Base-by-base conservation (phyloP, 2,329 filamentous ascomycete genomes). In the Fusarium guadeloupense region DNA sequence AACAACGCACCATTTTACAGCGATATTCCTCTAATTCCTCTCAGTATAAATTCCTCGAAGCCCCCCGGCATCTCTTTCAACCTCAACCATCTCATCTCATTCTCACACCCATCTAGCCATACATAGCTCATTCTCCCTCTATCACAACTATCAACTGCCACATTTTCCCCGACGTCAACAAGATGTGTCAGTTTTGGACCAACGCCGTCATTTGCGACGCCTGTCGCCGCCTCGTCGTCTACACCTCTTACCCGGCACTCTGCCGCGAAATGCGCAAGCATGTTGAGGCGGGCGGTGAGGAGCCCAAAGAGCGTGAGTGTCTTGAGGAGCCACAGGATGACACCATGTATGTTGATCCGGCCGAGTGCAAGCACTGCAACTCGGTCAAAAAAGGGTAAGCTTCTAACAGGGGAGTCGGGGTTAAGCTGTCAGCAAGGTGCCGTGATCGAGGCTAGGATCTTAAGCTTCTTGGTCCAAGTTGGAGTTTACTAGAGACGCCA, bases 151-250 rank as follows among this genome's bases (percentile, higher is more conserved):
- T 17, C 17, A 25, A 30, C 16, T 33, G 2, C 5, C 13, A 5
- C 10, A 25, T 1, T 17, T 14, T 23, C n/a, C 8, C 1, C n/a
- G 31, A 53, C 42, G 14, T 12, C 33, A 7, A 21, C 28, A 61
- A 44, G 21, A 60, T 61, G 57, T 60, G 57, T 21, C 38, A 40
- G 19, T 17, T 55, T 6, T 39, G 19, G 13, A 57, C 26, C 25
- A 46, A 20, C 30, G 43, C 49, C 8, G 28, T 28, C 17, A 43
- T 61, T 14, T 60, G 57, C 34, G 28, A 44, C 10, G 20, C n/a
- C 2, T 60, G 57, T 9, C 43, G 30, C 25, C 34, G 12, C 9
- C 34, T 60, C 7, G 10, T 41, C 12, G 5, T 8, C 16, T 60
- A 61, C 39, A 23, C 6, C n/a, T 50, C 56, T 6, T 4, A 17